Evolutionary conservation across 2,329 filamentous ascomycete species (phyloP).

Genomic region (Ceratocystiopsis brevicomis): DNA sequence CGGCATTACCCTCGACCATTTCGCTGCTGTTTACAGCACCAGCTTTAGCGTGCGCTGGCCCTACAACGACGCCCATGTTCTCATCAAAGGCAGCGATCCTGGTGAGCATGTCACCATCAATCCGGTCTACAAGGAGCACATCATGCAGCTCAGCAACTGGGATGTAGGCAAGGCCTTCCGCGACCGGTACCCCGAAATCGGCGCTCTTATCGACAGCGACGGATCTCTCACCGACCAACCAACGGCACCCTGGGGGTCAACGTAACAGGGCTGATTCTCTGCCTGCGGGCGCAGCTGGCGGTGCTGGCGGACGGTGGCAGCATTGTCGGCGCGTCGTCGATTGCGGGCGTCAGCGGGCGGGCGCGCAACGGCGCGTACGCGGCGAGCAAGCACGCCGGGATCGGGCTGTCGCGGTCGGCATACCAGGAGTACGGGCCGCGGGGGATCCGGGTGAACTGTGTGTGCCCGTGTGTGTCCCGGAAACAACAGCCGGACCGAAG

Average conservation of each 20-base stretch:
- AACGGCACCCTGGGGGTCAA: slow-evolving; percentile 3
- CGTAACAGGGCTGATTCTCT: slow-evolving; percentile 6
- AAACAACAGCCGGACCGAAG: too few species aligned
- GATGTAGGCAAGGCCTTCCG: slow-evolving; percentile 13
- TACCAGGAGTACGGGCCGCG: slow-evolving; percentile 6
- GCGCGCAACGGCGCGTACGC: slow-evolving; percentile 10
- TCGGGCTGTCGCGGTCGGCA: slow-evolving; percentile 6
- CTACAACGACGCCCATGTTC: slow-evolving; percentile 13
- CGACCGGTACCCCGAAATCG: slow-evolving; percentile 12
- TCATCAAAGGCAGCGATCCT: slow-evolving; percentile 9
- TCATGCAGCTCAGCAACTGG: slow-evolving; percentile 15
- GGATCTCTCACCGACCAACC: too few species aligned
- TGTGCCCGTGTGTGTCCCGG: slow-evolving; percentile 16
- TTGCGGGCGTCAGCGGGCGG: slow-evolving; percentile 19
- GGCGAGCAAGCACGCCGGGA: slow-evolving; percentile 7
- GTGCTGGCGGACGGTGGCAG: slow-evolving; percentile 19
- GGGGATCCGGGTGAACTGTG: slow-evolving; percentile 6
- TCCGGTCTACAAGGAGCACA: slow-evolving; percentile 15
- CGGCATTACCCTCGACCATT: slow-evolving; percentile 16
- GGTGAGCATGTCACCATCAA: slow-evolving; percentile 11
- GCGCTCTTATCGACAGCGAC: slow-evolving; percentile 10
- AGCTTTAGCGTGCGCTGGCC: slow-evolving; percentile 16
- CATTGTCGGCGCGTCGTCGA: slow-evolving; percentile 24
- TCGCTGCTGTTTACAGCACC: slow-evolving; percentile 15
- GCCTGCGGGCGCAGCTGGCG: slow-evolving; percentile 6